phyloP scores from a whole-genome alignment of 2,329 filamentous ascomycete genomes.

The Botrytis sinoallii region DNA sequence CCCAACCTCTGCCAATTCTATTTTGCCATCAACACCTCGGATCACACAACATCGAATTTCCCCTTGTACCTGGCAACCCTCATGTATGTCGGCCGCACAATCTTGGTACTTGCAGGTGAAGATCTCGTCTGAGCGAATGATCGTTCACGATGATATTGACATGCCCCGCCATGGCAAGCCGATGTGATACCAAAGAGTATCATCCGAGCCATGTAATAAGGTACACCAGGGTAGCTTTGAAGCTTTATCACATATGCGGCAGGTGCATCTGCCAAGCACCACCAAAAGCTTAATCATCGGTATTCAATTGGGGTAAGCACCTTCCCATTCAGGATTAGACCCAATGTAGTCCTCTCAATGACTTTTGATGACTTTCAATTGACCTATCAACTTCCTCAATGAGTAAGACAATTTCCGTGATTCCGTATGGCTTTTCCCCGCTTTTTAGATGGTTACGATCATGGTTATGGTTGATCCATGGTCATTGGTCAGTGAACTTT shows the following conservation, averaged over 20 bases:
- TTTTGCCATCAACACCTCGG: neutral
- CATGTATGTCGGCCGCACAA: neutral
- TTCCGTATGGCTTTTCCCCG: neutral
- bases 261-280: neutral
- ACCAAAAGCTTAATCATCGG: constrained; percentile 3
- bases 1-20: neutral
- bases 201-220: neutral
- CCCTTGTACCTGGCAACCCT: neutral
- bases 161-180: neutral
- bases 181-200: neutral
- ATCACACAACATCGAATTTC: neutral
- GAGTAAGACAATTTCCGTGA: neutral
- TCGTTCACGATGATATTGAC: neutral
- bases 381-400: neutral
- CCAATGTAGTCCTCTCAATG: neutral
- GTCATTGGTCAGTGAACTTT: neutral
- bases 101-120: neutral
- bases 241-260: neutral
- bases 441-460: neutral
- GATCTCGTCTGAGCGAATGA: neutral
- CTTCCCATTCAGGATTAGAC: neutral
- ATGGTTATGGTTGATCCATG: neutral
- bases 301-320: neutral
- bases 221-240: neutral
- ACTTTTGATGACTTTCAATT: neutral